Conservation (phyloP, 1,284 basidiomycete species). For the Trametes polyzona region DNA sequence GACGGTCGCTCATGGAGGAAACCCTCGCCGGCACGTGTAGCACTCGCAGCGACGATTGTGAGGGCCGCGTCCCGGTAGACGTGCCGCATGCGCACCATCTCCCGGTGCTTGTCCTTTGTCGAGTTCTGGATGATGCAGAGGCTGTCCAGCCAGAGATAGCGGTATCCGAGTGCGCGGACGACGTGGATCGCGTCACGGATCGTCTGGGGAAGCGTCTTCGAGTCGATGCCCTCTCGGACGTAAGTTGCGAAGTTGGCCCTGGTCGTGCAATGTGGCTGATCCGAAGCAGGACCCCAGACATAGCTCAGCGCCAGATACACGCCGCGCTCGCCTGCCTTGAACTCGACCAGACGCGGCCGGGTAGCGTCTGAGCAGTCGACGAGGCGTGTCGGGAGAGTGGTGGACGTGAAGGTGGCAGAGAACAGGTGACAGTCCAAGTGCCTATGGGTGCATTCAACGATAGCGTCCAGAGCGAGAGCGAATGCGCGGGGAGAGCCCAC, state of each 20-base stretch:
- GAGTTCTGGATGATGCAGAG: conserved; percentile 11
- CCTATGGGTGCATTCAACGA: no score
- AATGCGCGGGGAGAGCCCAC: no score
- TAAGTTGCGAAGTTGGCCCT: not conserved
- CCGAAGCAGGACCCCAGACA: conserved; percentile 20
- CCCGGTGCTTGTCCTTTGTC: conserved; percentile 3
- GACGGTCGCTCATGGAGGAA: conserved; percentile 3
- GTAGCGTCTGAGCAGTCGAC: no score
- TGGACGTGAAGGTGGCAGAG: no score
- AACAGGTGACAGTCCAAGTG: no score
- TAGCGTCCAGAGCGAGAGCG: no score
- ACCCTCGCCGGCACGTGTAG: not conserved
- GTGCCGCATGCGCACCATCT: not conserved
- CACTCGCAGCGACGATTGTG: conserved; percentile 6
- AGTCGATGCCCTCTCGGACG: not conserved
- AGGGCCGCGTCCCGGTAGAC: conserved; percentile 3
- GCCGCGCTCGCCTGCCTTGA: not conserved
- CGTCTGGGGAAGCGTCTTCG: not conserved
- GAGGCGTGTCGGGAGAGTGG: no score
- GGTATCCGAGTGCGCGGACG: not conserved
- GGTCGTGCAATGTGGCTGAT: conserved; percentile 7
- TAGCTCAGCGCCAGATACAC: conserved; percentile 17
- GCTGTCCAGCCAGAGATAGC: conserved; percentile 6
- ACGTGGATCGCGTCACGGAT: conserved; percentile 5
- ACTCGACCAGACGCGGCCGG: no score